Conservation (phyloP, 2,329 filamentous ascomycete species). For the Monosporascus sp. region DNA sequence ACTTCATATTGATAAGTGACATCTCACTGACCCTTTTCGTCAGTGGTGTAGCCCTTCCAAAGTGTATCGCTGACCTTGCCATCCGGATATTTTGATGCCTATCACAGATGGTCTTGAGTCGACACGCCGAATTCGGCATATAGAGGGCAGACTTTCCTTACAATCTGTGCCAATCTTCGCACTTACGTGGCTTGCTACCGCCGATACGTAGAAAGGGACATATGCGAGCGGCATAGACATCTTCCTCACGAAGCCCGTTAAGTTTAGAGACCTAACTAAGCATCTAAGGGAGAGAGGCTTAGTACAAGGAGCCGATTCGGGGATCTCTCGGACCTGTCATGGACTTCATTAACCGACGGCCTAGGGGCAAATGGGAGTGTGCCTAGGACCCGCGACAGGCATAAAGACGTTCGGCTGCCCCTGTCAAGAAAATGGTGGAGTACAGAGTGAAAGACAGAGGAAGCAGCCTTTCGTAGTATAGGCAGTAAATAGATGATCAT, state of each 20-base stretch:
- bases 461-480: too few species aligned
- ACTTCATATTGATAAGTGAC: neutral
- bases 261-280: slow-evolving; percentile 25
- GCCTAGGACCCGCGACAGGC: too few species aligned
- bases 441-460: too few species aligned
- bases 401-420: too few species aligned
- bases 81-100: slow-evolving; percentile 39
- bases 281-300: slow-evolving; percentile 1
- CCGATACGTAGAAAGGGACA: slow-evolving; percentile 30
- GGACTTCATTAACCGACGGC: too few species aligned
- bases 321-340: too few species aligned
- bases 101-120: slow-evolving; percentile 36
- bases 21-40: too few species aligned
- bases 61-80: neutral
- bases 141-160: slow-evolving; percentile 32
- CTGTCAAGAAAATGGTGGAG: too few species aligned
- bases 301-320: too few species aligned
- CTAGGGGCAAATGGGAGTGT: too few species aligned
- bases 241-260: slow-evolving; percentile 43
- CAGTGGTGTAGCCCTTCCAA: neutral
- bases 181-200: slow-evolving; percentile 38
- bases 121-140: slow-evolving; percentile 33
- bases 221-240: slow-evolving; percentile 40
- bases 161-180: slow-evolving; percentile 37
- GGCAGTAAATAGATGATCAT: too few species aligned